Conservation (phyloP, 2,329 filamentous ascomycete genomes). For the Stagonosporopsis chrysanthemi region DNA sequence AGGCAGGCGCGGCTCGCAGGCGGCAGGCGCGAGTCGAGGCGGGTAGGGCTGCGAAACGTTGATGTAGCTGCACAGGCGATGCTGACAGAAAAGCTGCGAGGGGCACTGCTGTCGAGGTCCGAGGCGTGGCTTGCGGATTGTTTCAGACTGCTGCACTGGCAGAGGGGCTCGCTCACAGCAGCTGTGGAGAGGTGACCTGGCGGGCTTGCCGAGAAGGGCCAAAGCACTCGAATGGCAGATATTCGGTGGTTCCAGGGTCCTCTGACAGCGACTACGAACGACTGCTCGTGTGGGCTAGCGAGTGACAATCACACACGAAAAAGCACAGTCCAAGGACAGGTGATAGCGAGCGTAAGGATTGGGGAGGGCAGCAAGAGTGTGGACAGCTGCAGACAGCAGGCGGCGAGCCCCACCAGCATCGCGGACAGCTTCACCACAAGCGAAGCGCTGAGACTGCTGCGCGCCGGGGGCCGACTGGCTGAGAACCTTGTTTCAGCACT, state of each 20-base stretch:
- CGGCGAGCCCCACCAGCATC: constrained; percentile 24
- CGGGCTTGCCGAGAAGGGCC: constrained; percentile 40
- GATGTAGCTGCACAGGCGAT: constrained; percentile 7
- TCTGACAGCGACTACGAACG: constrained; percentile 16
- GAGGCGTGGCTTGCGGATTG: constrained; percentile 29
- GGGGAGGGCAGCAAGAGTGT: constrained; percentile 8
- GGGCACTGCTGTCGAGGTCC: constrained; percentile 9
- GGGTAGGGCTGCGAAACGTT: constrained; percentile 16
- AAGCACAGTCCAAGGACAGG: constrained; percentile 1
- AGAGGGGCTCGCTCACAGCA: constrained; percentile 33
- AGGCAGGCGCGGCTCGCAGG: constrained; percentile 36
- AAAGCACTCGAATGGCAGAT: constrained; percentile 20
- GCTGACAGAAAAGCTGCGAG: constrained; percentile 2
- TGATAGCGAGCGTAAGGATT: constrained; percentile 14
- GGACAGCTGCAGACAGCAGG: constrained; percentile 17
- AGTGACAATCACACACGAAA: constrained; percentile 11
- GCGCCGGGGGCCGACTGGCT: constrained; percentile 31
- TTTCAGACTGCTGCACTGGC: constrained; percentile 34
- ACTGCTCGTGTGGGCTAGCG: constrained; percentile 17
- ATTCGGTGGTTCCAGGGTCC: constrained; percentile 22
- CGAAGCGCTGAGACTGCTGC: constrained; percentile 42
- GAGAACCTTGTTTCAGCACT: constrained; percentile 13
- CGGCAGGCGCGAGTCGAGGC: constrained; percentile 26
- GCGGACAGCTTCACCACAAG: constrained; percentile 31
- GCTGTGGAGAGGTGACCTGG: constrained; percentile 30